Evolutionary conservation across 108 stramenopile species (phyloP), one percentile per base, ranked within the genome.

Genomic region (Cyclostephanos tholiformis): DNA sequence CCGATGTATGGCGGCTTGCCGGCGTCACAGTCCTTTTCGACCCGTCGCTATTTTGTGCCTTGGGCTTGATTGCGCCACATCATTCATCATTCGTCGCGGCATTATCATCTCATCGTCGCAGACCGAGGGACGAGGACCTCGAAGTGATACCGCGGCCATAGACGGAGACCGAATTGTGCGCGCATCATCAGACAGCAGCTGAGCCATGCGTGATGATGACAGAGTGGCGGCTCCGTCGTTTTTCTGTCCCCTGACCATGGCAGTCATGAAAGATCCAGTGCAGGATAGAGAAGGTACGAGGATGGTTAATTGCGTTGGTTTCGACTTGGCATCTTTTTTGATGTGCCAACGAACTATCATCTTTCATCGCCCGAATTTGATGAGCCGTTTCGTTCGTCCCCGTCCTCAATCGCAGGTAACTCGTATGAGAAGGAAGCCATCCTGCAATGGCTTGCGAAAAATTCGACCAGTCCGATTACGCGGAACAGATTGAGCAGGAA

Each of bases 191-290:
- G 41, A 41, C 6, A 53, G 52, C 52, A 20, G 6, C 7, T 50
- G 6, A 25, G 53, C 53, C 26, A 55, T 55, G 53, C 6, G 6
- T 10, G 17, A 25, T n/a, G 26, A 11, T 55, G 26, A 19, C 6
- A 19, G 25, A 1, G 23, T 0, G 53, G 26, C 53, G 22, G 23
- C 73, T 27, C 63, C 75, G 10, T 68, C 75, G 9, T 75, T 75
- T 62, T 75, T 46, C 55, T 75, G 75, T 19, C 75, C 75, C 1
- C 35, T 75, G 43, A 69, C 75, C 14, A 60, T 67, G 52, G 67
- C 30, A 6, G 10, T 75, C 11, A 75, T 75, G 66, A 69, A 55
- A 25, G 67, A 75, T 62, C 75, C 75, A 5, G 75, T 75, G 8
- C 75, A 67, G 44, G 75, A 75, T 69, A 53, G 67, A 35, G 75